phyloP scores from a whole-genome alignment of 176 grass and related monocot genomes.

The Pontederia paniculata region DNA sequence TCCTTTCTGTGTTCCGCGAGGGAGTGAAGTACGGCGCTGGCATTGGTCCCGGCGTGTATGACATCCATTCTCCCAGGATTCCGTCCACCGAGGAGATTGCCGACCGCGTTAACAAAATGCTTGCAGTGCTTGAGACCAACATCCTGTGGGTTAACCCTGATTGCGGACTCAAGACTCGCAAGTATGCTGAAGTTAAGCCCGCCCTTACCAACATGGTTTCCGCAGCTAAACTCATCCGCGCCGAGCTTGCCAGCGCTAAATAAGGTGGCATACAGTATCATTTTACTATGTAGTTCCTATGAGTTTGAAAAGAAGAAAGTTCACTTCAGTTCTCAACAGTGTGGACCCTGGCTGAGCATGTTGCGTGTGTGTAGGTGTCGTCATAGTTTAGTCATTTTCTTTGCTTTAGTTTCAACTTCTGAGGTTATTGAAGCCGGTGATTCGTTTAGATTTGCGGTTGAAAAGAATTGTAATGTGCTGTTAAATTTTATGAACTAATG shows the following conservation, averaged over 20 bases:
- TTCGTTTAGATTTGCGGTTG: too few relatives aligned
- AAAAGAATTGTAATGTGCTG: too few relatives aligned
- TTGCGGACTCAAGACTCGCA: constrained; percentile 15
- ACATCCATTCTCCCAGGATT: constrained; percentile 19
- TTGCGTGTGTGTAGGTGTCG: too few relatives aligned
- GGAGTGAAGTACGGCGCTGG: constrained; percentile 19
- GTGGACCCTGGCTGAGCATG: too few relatives aligned
- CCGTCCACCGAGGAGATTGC: constrained; percentile 15
- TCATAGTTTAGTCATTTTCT: too few relatives aligned
- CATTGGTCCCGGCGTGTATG: constrained; percentile 14
- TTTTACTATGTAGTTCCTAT: too few relatives aligned
- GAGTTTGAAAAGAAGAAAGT: too few relatives aligned
- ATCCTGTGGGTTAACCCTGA: constrained; percentile 17
- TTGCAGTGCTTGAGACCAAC: constrained; percentile 14
- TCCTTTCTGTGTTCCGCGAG: constrained; percentile 13
- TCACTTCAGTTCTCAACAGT: too few relatives aligned
- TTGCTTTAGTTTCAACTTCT: too few relatives aligned
- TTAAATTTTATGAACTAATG: too few relatives aligned
- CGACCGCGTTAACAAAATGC: constrained; percentile 19
- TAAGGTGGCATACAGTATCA: too few relatives aligned
- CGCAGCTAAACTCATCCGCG: constrained; percentile 8
- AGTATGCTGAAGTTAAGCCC: constrained; percentile 13
- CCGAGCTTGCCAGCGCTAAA: constrained; percentile 7
- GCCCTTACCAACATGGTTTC: constrained; percentile 17
- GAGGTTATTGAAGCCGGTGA: too few relatives aligned